Evolutionary conservation across 768 basidiomycete genomes (phyloP).

Genomic region (Botryobasidium botryosum): DNA sequence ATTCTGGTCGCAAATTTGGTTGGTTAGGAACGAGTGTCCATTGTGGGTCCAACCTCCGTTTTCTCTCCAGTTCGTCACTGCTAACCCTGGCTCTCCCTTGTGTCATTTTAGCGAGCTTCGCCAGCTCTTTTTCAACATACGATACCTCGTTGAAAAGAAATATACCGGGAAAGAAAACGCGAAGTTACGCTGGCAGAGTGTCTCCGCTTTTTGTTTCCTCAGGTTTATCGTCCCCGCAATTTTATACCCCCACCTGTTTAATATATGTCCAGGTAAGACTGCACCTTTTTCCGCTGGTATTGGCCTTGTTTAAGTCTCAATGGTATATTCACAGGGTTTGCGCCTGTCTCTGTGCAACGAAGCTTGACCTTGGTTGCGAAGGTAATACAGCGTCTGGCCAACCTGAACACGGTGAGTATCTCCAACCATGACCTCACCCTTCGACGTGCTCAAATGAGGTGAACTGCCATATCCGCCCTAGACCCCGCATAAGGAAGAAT

Average conservation of each 20-base stretch:
- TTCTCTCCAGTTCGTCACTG: constrained; percentile 4
- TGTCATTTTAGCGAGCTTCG: constrained; percentile 45
- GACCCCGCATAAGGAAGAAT: constrained; percentile 60
- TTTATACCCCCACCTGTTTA: constrained; percentile 73
- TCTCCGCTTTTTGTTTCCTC: constrained; percentile 79
- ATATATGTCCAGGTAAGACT: constrained; percentile 50
- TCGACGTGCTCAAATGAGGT: not conserved
- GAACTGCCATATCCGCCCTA: constrained; percentile 15
- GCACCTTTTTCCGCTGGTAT: not conserved
- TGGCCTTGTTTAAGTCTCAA: not conserved
- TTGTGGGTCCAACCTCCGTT: constrained; percentile 28
- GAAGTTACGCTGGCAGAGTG: constrained; percentile 52
- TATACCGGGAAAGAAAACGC: constrained; percentile 24
- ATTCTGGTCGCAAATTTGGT: constrained; percentile 70
- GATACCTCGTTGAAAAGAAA: constrained; percentile 42
- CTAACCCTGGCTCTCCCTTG: constrained; percentile 2
- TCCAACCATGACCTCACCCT: not conserved
- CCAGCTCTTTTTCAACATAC: constrained; percentile 47
- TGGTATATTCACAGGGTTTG: constrained; percentile 30
- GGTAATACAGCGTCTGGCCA: constrained; percentile 78
- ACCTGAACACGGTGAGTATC: constrained; percentile 49
- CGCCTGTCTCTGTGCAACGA: constrained; percentile 47
- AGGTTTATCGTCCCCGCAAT: constrained; percentile 83
- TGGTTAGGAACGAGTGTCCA: constrained; percentile 54
- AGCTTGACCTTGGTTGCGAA: constrained; percentile 76